Base-by-base conservation (phyloP, 805 yeast genomes). In the Barnettozyma wickerhamii region DNA sequence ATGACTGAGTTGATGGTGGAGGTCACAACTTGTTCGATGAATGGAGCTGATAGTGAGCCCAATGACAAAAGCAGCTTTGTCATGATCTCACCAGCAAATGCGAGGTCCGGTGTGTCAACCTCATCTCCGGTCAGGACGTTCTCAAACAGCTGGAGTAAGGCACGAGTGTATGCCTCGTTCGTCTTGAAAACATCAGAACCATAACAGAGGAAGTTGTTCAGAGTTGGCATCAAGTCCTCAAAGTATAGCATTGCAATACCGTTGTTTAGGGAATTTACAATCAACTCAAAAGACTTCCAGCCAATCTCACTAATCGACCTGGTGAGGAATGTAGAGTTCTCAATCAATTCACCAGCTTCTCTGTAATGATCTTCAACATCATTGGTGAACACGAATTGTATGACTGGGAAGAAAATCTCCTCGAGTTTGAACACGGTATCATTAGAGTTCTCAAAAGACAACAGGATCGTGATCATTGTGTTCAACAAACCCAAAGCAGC, bases 401-500 rank as follows among this genome's bases (percentile, higher is more conserved):
- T 76, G 13, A 81, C 79, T 6, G 95, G 95, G 36, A 73, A 64
- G 37, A 85, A 75, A 6, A 79, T 76, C 40, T 75, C 79, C 55
- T 86, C 88, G 37, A 90, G 68, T 56, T 70, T 72, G 19, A 61
- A 63, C 13, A 87, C 81, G 37, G 84, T 72, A 31, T 79, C 84
- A 7, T 69, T 68, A 2, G 96, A 81, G 56, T 82, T 84, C 60
- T 93, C 95, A 65, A 90, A 79, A 5, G 95, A 81, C 37, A 86
- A 63, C 30, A 91, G 64, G 39, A 91, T 81, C 0, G 96, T 87
- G 24, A 84, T 77, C 65, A 90, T 74, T 3, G 96, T 90, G 50
- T 81, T 82, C 48, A 91, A 61, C 26, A 89, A 73, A 12, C 96
- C 95, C 17, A 81, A 64, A 0, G 90, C 95, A 17, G 95, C 88